Base-by-base conservation (phyloP, 2,329 filamentous ascomycete species). In the Alternaria panax region DNA sequence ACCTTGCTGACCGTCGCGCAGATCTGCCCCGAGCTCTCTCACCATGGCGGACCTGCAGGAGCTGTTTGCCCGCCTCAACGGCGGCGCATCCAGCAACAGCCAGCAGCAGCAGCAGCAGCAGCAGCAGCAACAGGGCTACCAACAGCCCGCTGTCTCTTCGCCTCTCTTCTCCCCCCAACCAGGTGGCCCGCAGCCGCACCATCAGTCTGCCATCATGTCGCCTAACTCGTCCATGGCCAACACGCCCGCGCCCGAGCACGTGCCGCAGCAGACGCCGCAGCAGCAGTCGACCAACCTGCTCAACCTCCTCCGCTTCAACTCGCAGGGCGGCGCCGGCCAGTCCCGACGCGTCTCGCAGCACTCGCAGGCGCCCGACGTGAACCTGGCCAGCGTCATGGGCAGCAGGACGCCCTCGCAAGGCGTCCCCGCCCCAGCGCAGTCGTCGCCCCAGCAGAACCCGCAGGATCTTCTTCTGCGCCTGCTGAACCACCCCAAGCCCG, bases 401-500 rank as follows among this genome's bases (percentile, higher is more conserved):
- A 83, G 82, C 65, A 78, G 81, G 36, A 68, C 76, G 11, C 60
- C 63, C 24, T 67, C 71, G 11, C 75, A 79, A 42, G 71, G 77
- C 28, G 75, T 70, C 28, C 66, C 74, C 30, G 59, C 66, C 25
- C 60, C 62, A 30, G 68, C 69, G 46, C 73, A 69, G 51, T 64
- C 76, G 46, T 84, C 87, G 46, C 90, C 52, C 12, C 57, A 59
- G 57, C 57, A 59, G 45, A 59, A 92, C 76, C 92, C 93, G 5
- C 91, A 96, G 78, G 89, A 94, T 64, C 91, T 95, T 73, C 84
- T 99, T 47, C 87, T 98, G 63, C 90, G 92, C 69, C 84, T 98
- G 59, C 85, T 99, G 64, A 95, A 93, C 72, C 89, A 90, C 48
- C 88, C 91, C 52, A 93, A 80, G 66, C 78, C 78, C 3, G 62